Evolutionary conservation across 1,284 basidiomycete genomes (phyloP).

Genomic region (Puccinia coronata): DNA sequence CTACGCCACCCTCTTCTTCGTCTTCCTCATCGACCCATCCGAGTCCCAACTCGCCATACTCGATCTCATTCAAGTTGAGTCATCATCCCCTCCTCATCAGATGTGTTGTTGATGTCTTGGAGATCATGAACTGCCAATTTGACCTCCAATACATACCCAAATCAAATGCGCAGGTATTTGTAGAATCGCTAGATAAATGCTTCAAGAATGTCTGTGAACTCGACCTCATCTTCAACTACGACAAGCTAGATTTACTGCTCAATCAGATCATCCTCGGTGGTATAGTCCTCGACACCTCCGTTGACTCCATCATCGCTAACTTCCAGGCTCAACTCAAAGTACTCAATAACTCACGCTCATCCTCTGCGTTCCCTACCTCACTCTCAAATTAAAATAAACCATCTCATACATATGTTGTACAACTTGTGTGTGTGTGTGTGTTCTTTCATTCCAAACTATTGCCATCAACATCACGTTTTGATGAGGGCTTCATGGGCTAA

Average conservation of each 20-base stretch:
- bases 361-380: neutral
- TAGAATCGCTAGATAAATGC: conserved; percentile 89
- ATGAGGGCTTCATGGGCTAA: too few species aligned
- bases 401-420: too few species aligned
- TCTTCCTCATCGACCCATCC: conserved; percentile 90
- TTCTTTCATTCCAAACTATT: too few species aligned
- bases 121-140: neutral
- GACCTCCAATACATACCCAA: neutral
- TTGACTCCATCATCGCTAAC: conserved; percentile 55
- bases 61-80: conserved; percentile 87
- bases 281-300: conserved; percentile 84
- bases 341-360: conserved; percentile 3
- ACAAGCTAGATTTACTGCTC: conserved; percentile 93
- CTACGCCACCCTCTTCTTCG: conserved; percentile 95
- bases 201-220: conserved; percentile 99
- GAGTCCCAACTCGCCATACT: conserved; percentile 95
- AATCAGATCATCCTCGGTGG: conserved; percentile 95
- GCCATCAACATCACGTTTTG: too few species aligned
- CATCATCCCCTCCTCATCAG: conserved; percentile 25
- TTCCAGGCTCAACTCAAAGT: conserved; percentile 16
- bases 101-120: too few species aligned
- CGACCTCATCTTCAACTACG: conserved; percentile 97
- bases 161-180: conserved; percentile 71
- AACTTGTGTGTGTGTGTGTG: too few species aligned
- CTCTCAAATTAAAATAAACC: too few species aligned